phyloP scores from a whole-genome alignment of 345 rosid genomes.

The Anacardium occidentale region DNA sequence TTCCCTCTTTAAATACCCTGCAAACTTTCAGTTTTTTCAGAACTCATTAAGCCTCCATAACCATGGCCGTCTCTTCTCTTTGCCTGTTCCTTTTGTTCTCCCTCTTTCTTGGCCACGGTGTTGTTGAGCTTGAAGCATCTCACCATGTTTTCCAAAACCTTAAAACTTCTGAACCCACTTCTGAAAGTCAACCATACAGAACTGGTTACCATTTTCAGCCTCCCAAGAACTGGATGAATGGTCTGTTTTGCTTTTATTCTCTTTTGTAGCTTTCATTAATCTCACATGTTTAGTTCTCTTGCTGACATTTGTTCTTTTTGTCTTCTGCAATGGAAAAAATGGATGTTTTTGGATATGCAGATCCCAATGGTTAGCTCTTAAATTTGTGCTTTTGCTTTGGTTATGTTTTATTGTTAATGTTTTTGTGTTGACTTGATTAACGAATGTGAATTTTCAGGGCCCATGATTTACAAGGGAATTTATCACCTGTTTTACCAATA shows the following conservation, averaged over 20 bases:
- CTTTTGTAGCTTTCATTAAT: neutral
- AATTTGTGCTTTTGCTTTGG: neutral
- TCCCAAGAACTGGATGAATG: constrained; percentile 77
- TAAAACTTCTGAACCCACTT: constrained; percentile 25
- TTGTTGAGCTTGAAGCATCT: constrained; percentile 48
- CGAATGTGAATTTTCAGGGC: constrained; percentile 36
- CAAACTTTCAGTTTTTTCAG: neutral
- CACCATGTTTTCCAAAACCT: constrained; percentile 38
- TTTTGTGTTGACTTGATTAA: neutral
- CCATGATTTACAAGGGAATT: constrained; percentile 68
- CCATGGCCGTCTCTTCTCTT: constrained; percentile 17
- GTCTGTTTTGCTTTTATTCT: constrained; percentile 3
- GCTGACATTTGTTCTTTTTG: constrained; percentile 15
- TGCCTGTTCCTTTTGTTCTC: constrained; percentile 33
- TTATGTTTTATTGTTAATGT: too few species aligned
- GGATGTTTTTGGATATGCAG: constrained; percentile 37
- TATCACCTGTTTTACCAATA: constrained; percentile 76
- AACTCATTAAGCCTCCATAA: neutral
- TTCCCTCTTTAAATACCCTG: neutral
- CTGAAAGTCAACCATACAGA: constrained; percentile 51
- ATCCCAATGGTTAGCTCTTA: constrained; percentile 68
- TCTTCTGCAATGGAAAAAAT: constrained; percentile 21
- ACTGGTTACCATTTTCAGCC: constrained; percentile 75
- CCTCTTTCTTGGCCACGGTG: constrained; percentile 39
- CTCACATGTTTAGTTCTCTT: neutral